Percentiles rank a stretch among this genome's conserved stretches.
Conservation (phyloP, 2,329 filamentous ascomycete species). For the Diaporthe velutina region DNA sequence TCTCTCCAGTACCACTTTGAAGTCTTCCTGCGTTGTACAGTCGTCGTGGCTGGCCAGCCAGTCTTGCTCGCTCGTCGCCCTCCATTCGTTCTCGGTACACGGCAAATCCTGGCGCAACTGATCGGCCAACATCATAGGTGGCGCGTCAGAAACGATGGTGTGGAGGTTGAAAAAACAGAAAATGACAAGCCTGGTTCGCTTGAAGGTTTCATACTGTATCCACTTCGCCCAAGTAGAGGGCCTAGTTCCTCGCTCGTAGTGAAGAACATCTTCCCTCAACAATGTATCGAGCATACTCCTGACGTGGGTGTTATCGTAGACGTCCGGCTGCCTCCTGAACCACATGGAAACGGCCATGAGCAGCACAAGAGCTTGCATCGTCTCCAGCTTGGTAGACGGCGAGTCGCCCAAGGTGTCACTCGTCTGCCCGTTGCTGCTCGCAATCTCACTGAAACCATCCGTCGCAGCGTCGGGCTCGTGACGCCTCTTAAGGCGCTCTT, state of each 20-base stretch:
- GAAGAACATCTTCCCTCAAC: background rate
- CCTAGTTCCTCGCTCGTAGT: background rate
- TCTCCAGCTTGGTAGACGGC: background rate
- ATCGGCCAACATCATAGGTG: conserved; percentile 1
- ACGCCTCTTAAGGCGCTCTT: background rate
- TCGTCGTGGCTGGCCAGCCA: background rate
- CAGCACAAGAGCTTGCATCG: background rate
- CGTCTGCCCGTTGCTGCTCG: background rate
- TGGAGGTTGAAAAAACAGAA: background rate
- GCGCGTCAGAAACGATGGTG: background rate
- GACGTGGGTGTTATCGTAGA: background rate
- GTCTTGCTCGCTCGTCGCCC: background rate
- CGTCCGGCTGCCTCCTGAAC: background rate
- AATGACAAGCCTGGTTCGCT: background rate
- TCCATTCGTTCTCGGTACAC: conserved; percentile 9
- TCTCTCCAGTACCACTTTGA: background rate
- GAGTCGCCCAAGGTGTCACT: background rate
- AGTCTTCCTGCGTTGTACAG: background rate
- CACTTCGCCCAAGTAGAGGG: background rate
- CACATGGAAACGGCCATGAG: background rate
- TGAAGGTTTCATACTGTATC: background rate
- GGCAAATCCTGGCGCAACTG: background rate
- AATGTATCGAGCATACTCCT: background rate
- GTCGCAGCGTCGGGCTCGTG: background rate
- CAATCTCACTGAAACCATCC: background rate